Conservation (phyloP, 495 filamentous ascomycete species). For the Neohortaea acidophila region DNA sequence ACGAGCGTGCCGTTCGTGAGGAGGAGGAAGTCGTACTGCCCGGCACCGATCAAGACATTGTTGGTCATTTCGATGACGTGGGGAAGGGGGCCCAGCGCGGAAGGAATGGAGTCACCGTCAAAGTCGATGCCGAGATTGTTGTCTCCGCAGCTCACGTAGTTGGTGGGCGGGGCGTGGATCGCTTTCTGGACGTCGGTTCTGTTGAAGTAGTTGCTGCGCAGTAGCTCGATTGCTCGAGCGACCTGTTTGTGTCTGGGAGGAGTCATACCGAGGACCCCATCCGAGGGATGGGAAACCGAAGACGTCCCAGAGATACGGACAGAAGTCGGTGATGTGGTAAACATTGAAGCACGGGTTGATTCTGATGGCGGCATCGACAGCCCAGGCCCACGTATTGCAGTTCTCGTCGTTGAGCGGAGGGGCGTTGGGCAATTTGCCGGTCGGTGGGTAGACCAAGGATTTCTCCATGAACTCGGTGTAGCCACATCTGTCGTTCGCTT, state of each 20-base stretch:
- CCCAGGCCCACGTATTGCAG: constrained; percentile 39
- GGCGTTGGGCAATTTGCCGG: constrained; percentile 22
- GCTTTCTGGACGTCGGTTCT: constrained; percentile 41
- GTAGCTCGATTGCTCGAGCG: no score
- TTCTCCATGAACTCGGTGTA: constrained; percentile 40
- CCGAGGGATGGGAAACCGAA: constrained; percentile 31
- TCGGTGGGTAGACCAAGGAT: constrained; percentile 40
- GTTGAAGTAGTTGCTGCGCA: constrained; percentile 41
- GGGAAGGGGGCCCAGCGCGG: constrained; percentile 24
- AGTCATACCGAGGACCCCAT: no score
- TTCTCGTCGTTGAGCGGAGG: constrained; percentile 23
- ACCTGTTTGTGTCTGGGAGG: no score
- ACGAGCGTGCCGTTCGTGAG: constrained; percentile 51
- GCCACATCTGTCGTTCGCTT: constrained; percentile 38
- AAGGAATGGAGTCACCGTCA: constrained; percentile 26
- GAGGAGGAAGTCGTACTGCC: constrained; percentile 45
- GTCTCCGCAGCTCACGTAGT: not conserved
- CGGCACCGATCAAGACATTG: constrained; percentile 53
- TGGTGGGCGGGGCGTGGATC: constrained; percentile 35
- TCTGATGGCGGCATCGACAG: constrained; percentile 31
- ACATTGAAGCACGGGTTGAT: constrained; percentile 49
- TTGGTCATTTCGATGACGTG: constrained; percentile 45
- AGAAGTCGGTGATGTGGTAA: constrained; percentile 17
- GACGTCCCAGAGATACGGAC: not conserved
- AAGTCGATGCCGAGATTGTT: not conserved